phyloP scores from a whole-genome alignment of 768 basidiomycete species.

The Rhodosporidiobolus odoratus region DNA sequence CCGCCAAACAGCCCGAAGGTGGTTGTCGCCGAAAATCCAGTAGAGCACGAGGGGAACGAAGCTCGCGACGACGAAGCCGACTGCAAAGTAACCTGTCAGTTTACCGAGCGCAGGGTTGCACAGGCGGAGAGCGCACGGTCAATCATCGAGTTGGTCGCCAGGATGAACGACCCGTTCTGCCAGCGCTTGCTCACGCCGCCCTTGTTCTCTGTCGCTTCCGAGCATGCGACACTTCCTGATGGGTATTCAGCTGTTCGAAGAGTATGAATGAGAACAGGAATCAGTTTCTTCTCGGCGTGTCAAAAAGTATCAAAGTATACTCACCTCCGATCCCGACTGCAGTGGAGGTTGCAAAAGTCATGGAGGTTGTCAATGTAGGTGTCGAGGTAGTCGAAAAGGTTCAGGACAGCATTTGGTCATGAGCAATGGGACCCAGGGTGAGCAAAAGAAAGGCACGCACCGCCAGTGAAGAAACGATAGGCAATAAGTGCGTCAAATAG shows the following conservation, averaged over 20 bases:
- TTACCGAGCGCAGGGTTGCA: not conserved
- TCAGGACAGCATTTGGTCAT: too few relatives aligned
- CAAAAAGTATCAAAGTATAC: too few relatives aligned
- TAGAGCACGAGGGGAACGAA: constrained; percentile 36
- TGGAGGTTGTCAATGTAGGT: too few relatives aligned
- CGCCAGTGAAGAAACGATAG: constrained; percentile 79
- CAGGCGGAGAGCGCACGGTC: not conserved
- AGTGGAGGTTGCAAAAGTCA: too few relatives aligned
- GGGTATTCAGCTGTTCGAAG: constrained; percentile 56
- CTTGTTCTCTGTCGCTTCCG: constrained; percentile 81
- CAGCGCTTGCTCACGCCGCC: constrained; percentile 69
- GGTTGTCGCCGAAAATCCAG: constrained; percentile 35
- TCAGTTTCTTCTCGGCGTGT: not conserved
- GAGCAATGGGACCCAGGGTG: not conserved
- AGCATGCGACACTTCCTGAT: constrained; percentile 75
- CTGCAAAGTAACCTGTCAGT: constrained; percentile 57
- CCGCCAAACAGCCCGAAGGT: constrained; percentile 40
- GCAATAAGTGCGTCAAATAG: constrained; percentile 71
- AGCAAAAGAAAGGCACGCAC: constrained; percentile 48
- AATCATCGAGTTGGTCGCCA: constrained; percentile 68
- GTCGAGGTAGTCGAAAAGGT: too few relatives aligned
- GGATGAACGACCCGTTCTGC: constrained; percentile 78
- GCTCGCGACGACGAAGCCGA: constrained; percentile 38
- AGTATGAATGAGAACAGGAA: not conserved
- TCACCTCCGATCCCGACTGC: too few relatives aligned